Evolutionary conservation across 1,284 basidiomycete genomes (phyloP).

Genomic region (Garcileccinum viscosum): DNA sequence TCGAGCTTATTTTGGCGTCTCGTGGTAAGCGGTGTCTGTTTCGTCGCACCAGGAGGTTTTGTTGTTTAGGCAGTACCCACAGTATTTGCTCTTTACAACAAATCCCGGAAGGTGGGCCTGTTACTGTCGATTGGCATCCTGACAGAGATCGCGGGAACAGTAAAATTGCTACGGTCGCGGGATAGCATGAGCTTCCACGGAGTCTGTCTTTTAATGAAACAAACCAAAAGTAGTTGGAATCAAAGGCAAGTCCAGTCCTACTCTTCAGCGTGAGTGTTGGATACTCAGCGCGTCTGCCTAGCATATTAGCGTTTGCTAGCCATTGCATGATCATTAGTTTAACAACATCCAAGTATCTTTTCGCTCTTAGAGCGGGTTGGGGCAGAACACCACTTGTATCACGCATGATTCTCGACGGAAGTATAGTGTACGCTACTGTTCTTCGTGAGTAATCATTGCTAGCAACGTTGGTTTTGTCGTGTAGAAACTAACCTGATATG

Average conservation of each 20-base stretch:
- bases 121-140: too few relatives aligned
- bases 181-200: too few relatives aligned
- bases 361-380: constrained; percentile 17
- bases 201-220: too few relatives aligned
- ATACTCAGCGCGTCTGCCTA: constrained; percentile 2
- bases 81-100: too few relatives aligned
- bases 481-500: constrained; percentile 6
- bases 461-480: neutral
- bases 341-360: constrained; percentile 26
- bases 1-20: constrained; percentile 27
- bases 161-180: too few relatives aligned
- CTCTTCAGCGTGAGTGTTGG: neutral
- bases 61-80: too few relatives aligned
- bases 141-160: too few relatives aligned
- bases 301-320: constrained; percentile 19
- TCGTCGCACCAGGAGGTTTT: too few relatives aligned
- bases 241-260: constrained; percentile 16
- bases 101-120: too few relatives aligned
- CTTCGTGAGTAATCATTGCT: constrained; percentile 13
- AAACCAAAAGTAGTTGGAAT: too few relatives aligned
- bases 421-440: constrained; percentile 15
- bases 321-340: constrained; percentile 29
- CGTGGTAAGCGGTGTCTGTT: too few relatives aligned
- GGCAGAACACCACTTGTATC: constrained; percentile 26
- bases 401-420: constrained; percentile 27